A percentile compares a stretch with the other conserved stretches of the same genome.
These are phyloP conservation scores for Phialemoniopsis sp. DNA, from an alignment of 2,329 filamentous ascomycete genomes.

Conservation along the genomic window DNA sequence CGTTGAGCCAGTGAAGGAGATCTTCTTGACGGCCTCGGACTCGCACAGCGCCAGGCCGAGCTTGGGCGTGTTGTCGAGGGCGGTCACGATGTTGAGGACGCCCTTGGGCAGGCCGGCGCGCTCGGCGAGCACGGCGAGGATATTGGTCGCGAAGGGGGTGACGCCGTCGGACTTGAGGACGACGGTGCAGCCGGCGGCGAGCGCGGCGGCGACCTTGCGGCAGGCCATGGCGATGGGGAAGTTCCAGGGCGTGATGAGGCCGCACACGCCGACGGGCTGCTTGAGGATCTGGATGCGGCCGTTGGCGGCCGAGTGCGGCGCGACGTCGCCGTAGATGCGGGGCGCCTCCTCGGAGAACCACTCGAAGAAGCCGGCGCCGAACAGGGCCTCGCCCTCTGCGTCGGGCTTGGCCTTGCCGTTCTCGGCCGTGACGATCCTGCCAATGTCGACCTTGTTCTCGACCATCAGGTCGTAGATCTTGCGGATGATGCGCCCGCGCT, in stretches of 20 bases:
- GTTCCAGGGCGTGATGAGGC: slow-evolving; percentile 65
- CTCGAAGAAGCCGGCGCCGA: slow-evolving; percentile 56
- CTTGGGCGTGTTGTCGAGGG: slow-evolving; percentile 6
- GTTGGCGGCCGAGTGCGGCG: slow-evolving; percentile 52
- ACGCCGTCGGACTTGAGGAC: slow-evolving; percentile 66
- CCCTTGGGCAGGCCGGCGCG: slow-evolving; percentile 66
- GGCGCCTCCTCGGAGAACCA: slow-evolving; percentile 62
- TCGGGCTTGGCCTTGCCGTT: slow-evolving; percentile 64
- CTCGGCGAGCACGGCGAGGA: slow-evolving; percentile 59
- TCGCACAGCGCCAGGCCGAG: slow-evolving; percentile 3
- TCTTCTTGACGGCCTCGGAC: slow-evolving; percentile 30
- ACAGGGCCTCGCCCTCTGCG: slow-evolving; percentile 55
- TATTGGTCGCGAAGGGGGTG: slow-evolving; percentile 65
- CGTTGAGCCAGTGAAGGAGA: slow-evolving; percentile 65
- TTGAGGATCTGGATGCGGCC: slow-evolving; percentile 61
- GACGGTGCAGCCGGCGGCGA: slow-evolving; percentile 68
- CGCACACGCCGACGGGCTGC: slow-evolving; percentile 64
- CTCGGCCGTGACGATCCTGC: slow-evolving; percentile 64
- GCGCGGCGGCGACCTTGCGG: slow-evolving; percentile 39
- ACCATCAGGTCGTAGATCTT: slow-evolving; percentile 67
- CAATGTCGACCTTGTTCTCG: slow-evolving; percentile 56
- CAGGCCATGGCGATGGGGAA: slow-evolving; percentile 52
- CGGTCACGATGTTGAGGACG: slow-evolving; percentile 37
- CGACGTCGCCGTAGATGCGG: slow-evolving; percentile 55
- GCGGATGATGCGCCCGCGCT: slow-evolving; percentile 40